These are phyloP conservation scores for Fraxinus quadrangulata DNA, from an alignment of 257 asterid species.

Conservation along the genomic window DNA sequence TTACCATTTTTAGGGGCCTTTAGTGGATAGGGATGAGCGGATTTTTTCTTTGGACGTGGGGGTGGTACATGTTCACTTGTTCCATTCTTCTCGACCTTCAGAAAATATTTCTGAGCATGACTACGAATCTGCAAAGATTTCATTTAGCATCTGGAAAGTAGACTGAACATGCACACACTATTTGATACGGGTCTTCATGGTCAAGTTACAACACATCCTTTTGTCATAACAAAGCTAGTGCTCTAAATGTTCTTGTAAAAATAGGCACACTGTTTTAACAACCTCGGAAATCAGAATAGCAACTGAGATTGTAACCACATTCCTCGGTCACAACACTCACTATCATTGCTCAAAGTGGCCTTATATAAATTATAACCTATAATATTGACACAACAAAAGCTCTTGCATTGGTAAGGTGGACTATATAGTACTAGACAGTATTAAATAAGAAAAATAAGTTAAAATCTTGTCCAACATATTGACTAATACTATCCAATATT, in stretches of 20 bases:
- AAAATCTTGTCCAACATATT: too few species aligned
- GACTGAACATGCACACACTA: not conserved
- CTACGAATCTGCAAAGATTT: slow-evolving; percentile 77
- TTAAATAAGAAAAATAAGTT: too few species aligned
- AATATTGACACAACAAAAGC: not conserved
- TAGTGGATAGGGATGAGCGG: slow-evolving; percentile 88
- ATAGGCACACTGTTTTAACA: too few species aligned
- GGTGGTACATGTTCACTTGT: slow-evolving; percentile 84
- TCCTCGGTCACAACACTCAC: too few species aligned
- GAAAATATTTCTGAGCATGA: slow-evolving; percentile 90
- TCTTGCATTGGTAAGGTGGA: not conserved
- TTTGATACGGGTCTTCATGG: not conserved
- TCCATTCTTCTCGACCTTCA: slow-evolving; percentile 86
- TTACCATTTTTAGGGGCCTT: slow-evolving; percentile 70
- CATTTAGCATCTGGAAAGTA: not conserved
- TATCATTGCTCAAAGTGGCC: too few species aligned
- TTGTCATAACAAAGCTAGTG: not conserved
- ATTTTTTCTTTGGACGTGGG: slow-evolving; percentile 91
- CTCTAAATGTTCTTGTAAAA: too few species aligned
- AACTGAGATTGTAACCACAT: too few species aligned
- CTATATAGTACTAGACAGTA: too few species aligned
- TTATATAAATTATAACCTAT: not conserved
- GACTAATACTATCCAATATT: too few species aligned
- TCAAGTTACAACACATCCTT: slow-evolving; percentile 12
- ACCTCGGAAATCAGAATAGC: too few species aligned